Percentiles rank a stretch among this genome's conserved stretches.
Conservation (phyloP, 768 basidiomycete genomes). For the Mycena floridula region DNA sequence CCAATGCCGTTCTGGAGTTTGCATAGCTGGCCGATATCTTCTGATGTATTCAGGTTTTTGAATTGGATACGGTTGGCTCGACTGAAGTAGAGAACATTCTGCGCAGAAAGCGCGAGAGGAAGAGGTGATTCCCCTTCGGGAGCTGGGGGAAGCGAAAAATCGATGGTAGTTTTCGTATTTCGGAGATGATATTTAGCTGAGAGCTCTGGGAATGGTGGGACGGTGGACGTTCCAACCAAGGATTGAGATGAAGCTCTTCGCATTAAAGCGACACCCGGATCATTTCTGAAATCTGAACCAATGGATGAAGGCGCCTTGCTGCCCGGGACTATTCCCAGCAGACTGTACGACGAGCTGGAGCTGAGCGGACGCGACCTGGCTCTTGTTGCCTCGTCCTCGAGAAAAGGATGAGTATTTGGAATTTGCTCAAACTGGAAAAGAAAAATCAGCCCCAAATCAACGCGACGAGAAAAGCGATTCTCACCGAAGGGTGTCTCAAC, state of each 20-base stretch:
- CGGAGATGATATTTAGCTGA: constrained; percentile 28
- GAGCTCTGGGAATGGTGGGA: constrained; percentile 25
- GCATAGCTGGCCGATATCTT: constrained; percentile 44
- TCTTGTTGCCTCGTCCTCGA: no score
- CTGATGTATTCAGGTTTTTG: constrained; percentile 32
- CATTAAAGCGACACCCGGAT: constrained; percentile 15
- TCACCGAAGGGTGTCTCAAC: no score
- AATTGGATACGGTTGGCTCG: constrained; percentile 50
- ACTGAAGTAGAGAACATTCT: constrained; percentile 41
- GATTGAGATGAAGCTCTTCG: constrained; percentile 27
- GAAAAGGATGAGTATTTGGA: no score
- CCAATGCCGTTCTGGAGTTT: constrained; percentile 43
- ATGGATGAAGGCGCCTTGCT: no score
- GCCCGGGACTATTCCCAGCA: no score
- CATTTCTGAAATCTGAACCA: no score
- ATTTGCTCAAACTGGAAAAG: no score
- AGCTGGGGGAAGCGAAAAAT: constrained; percentile 22
- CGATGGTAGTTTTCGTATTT: constrained; percentile 26
- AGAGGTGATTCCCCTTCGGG: constrained; percentile 4
- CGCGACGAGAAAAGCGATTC: no score
- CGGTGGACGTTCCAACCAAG: constrained; percentile 12
- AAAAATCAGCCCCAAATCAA: no score
- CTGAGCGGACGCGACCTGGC: no score
- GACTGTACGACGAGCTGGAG: no score
- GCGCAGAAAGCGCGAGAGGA: constrained; percentile 34